A percentile compares a stretch with the other conserved stretches of the same genome.
Conservation (phyloP, 2,329 filamentous ascomycete genomes). For the Colletotrichum sp. region DNA sequence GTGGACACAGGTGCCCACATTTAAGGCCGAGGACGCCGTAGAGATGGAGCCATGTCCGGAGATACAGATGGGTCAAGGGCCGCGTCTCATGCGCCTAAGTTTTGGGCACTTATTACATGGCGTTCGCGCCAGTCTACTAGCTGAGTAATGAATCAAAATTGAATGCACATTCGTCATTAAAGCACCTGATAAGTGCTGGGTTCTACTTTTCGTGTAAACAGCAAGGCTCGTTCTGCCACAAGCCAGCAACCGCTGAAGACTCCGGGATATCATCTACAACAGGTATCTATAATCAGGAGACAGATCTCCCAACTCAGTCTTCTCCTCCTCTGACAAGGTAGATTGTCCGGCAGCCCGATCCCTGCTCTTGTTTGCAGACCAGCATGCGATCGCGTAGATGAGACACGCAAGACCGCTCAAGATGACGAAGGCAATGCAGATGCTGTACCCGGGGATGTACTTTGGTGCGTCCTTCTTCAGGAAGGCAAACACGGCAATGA, state of each 20-base stretch:
- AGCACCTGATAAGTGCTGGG: not conserved
- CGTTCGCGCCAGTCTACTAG: not conserved
- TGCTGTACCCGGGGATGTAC: conserved; percentile 77
- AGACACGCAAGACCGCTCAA: conserved; percentile 68
- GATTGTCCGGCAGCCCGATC: conserved; percentile 50
- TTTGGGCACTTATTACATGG: not conserved
- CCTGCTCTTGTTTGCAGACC: conserved; percentile 64
- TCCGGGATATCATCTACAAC: conserved; percentile 36
- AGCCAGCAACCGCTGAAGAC: not conserved
- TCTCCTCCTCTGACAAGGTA: conserved; percentile 63
- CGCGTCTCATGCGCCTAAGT: not conserved
- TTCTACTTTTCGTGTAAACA: not conserved
- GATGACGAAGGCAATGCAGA: conserved; percentile 76
- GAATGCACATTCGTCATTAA: not conserved
- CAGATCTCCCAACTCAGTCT: conserved; percentile 64
- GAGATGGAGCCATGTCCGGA: not conserved
- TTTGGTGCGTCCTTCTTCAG: conserved; percentile 68
- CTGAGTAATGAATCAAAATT: not conserved
- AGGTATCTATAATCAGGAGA: conserved; percentile 66
- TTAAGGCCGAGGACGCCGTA: not conserved
- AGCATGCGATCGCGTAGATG: conserved; percentile 65
- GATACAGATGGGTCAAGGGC: not conserved
- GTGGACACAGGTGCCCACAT: not conserved
- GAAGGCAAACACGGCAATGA: conserved; percentile 77
- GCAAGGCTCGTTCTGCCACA: not conserved